phyloP scores from a whole-genome alignment of 2,329 filamentous ascomycete species.

The Amesomyces nigricolor region DNA sequence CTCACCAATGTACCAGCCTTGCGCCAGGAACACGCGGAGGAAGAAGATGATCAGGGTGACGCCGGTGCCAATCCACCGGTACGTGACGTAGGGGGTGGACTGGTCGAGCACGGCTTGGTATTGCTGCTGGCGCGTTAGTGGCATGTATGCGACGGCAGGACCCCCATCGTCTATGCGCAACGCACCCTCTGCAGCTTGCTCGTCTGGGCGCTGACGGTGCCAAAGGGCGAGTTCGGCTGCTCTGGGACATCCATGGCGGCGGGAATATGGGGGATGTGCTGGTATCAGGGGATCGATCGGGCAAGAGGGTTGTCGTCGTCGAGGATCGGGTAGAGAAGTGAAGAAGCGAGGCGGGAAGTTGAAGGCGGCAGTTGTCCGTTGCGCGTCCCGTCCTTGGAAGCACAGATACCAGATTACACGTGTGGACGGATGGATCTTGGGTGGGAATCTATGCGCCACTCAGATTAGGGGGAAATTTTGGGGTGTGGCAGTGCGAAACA shows the following conservation, averaged over 20 bases:
- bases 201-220: conserved; percentile 24
- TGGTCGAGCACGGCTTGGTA: conserved; percentile 94
- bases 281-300: neutral
- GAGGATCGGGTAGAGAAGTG: too few species aligned
- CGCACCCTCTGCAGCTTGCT: conserved; percentile 50
- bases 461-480: conserved; percentile 16
- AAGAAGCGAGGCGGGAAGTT: too few species aligned
- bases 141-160: neutral
- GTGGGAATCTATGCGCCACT: neutral
- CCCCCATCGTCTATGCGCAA: conserved; percentile 18
- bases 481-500: conserved; percentile 5
- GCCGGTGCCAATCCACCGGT: conserved; percentile 86
- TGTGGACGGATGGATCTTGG: too few species aligned
- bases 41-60: conserved; percentile 74
- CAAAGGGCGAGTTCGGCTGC: conserved; percentile 25
- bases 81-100: conserved; percentile 81
- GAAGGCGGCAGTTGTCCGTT: too few species aligned
- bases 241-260: conserved; percentile 23
- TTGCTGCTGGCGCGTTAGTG: conserved; percentile 49
- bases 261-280: neutral
- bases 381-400: too few species aligned
- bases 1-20: conserved; percentile 97
- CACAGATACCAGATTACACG: too few species aligned
- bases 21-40: conserved; percentile 79
- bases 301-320: too few species aligned